Evolutionary conservation across 768 basidiomycete genomes (phyloP).

Genomic region (Psilocybe tampanensis): DNA sequence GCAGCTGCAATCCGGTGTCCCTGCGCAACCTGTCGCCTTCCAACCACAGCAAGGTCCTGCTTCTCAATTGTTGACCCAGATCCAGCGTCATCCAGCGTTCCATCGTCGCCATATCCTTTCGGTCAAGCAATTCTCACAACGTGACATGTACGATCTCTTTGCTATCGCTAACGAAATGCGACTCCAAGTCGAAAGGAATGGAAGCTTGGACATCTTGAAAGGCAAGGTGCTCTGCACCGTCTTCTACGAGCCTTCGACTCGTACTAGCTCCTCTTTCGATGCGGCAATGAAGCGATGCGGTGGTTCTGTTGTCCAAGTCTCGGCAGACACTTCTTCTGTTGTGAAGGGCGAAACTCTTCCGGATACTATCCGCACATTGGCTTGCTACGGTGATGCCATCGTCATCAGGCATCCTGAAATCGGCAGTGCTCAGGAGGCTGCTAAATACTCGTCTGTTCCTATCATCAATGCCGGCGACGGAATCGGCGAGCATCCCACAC

Average conservation of each 20-base stretch:
- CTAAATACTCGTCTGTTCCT: constrained; percentile 94
- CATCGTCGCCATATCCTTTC: constrained; percentile 91
- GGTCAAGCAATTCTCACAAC: constrained; percentile 89
- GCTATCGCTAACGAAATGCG: constrained; percentile 96
- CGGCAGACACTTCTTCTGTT: constrained; percentile 82
- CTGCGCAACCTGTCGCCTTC: constrained; percentile 21
- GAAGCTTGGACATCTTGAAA: constrained; percentile 84
- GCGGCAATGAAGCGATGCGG: constrained; percentile 99
- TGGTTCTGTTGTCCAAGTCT: constrained; percentile 89
- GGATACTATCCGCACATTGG: constrained; percentile 92
- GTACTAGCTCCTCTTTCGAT: constrained; percentile 95
- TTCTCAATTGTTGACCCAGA: constrained; percentile 45
- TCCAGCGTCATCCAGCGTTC: constrained; percentile 82
- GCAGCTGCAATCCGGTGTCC: constrained; percentile 18
- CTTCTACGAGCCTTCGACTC: constrained; percentile 97
- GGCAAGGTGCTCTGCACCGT: constrained; percentile 90
- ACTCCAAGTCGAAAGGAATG: constrained; percentile 90
- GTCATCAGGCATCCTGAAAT: constrained; percentile 94
- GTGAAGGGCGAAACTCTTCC: constrained; percentile 91
- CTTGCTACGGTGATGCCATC: constrained; percentile 93
- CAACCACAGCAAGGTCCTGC: constrained; percentile 34
- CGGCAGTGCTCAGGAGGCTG: constrained; percentile 93
- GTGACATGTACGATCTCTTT: constrained; percentile 93
- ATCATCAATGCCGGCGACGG: constrained; percentile 98
- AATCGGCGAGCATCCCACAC: constrained; percentile 95